A percentile compares a stretch with the other conserved stretches of the same genome.
Evolutionary conservation across 106 monocot species (phyloP).

Genomic region (Phalaenopsis equestris): DNA sequence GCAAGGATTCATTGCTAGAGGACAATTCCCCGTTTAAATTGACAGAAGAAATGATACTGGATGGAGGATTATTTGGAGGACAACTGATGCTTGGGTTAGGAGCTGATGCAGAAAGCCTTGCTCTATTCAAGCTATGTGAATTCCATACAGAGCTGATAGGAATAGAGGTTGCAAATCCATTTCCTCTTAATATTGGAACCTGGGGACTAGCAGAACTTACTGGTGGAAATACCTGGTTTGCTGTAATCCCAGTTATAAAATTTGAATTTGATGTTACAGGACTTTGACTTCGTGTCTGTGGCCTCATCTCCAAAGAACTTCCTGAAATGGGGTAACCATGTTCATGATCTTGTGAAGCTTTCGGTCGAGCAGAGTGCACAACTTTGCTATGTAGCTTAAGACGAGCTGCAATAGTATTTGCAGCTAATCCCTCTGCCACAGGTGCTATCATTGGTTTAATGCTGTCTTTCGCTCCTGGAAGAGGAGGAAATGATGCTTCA

Average conservation of each 20-base stretch:
- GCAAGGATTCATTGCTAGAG: constrained; percentile 4
- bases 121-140: constrained; percentile 8
- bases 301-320: constrained; percentile 18
- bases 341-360: constrained; percentile 12
- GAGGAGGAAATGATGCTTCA: constrained; percentile 81
- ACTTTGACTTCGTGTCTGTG: constrained; percentile 3
- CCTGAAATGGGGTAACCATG: constrained; percentile 13
- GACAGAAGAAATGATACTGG: not conserved
- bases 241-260: not conserved
- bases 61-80: constrained; percentile 1
- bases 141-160: constrained; percentile 24
- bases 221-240: not conserved
- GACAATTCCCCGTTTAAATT: not conserved
- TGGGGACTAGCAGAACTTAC: not conserved
- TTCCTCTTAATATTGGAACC: constrained; percentile 8
- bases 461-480: constrained; percentile 51
- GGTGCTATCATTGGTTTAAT: constrained; percentile 18
- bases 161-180: constrained; percentile 23
- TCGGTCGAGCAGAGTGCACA: constrained; percentile 19
- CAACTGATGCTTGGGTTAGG: constrained; percentile 25
- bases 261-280: constrained; percentile 4
- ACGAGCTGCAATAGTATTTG: constrained; percentile 38
- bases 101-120: constrained; percentile 56
- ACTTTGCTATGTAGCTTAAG: constrained; percentile 27
- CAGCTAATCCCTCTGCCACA: constrained; percentile 17